Evolutionary conservation across 2,329 filamentous ascomycete species (phyloP).

Genomic region (Onygena corvina): DNA sequence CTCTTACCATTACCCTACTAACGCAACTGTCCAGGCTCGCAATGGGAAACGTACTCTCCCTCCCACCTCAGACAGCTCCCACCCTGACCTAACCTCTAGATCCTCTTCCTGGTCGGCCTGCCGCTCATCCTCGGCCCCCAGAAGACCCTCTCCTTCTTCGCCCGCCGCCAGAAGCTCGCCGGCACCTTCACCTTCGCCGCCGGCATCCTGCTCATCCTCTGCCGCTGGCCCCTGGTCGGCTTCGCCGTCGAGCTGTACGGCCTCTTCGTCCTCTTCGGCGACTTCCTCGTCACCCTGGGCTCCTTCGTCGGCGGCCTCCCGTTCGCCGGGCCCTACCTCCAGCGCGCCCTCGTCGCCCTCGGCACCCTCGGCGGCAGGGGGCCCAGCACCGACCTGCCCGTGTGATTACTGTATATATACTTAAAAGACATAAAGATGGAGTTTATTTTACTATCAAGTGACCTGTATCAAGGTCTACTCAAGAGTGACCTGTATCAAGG

Average conservation of each 20-base stretch:
- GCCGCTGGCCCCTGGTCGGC: slow-evolving; percentile 82
- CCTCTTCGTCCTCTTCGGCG: slow-evolving; percentile 84
- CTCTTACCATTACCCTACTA: slow-evolving; percentile 7
- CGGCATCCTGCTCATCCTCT: slow-evolving; percentile 72
- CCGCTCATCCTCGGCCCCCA: slow-evolving; percentile 87
- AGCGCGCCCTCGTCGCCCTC: slow-evolving; percentile 56
- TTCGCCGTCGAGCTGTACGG: slow-evolving; percentile 88
- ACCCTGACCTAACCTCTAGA: slow-evolving; percentile 40
- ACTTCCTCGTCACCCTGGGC: slow-evolving; percentile 87
- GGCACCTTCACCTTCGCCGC: slow-evolving; percentile 78
- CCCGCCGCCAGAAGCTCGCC: slow-evolving; percentile 79
- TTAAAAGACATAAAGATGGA: no score
- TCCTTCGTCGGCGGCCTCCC: slow-evolving; percentile 77
- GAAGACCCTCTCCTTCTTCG: slow-evolving; percentile 91
- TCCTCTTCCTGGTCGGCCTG: slow-evolving; percentile 93
- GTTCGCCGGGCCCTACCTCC: slow-evolving; percentile 76
- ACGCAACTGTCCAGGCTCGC: slow-evolving; percentile 54
- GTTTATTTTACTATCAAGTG: no score
- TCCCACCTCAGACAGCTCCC: slow-evolving; percentile 6
- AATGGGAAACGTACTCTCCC: slow-evolving; percentile 74
- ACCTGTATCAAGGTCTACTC: no score
- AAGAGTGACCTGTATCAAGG: no score
- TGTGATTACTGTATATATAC: no score
- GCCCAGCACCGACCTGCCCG: slow-evolving; percentile 13
- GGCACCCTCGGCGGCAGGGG: slow-evolving; percentile 60